Evolutionary conservation across 208 protist genomes (phyloP).

Genomic region (Crithidia thermophila): DNA sequence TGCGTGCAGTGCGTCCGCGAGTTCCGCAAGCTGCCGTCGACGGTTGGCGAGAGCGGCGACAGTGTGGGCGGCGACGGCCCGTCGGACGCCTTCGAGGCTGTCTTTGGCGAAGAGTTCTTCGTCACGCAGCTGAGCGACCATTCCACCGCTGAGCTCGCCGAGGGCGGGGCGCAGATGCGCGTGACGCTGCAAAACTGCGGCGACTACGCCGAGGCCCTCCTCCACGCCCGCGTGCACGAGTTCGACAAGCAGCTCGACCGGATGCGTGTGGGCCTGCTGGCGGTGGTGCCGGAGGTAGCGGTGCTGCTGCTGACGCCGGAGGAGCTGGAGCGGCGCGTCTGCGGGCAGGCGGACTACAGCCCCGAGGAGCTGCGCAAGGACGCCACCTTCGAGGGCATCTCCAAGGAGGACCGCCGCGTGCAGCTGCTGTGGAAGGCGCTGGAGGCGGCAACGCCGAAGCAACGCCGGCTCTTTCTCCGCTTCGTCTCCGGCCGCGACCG

Average conservation of each 20-base stretch:
- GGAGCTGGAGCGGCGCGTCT: slow-evolving; percentile 90
- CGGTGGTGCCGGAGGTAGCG: slow-evolving; percentile 84
- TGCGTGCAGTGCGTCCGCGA: slow-evolving; percentile 87
- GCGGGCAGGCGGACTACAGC: slow-evolving; percentile 90
- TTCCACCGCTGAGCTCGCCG: slow-evolving; percentile 73
- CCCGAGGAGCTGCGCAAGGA: slow-evolving; percentile 83
- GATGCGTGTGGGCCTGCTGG: slow-evolving; percentile 86
- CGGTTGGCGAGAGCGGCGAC: neutral
- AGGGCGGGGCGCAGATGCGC: slow-evolving; percentile 50
- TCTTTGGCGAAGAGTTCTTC: slow-evolving; percentile 88
- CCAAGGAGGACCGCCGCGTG: slow-evolving; percentile 82
- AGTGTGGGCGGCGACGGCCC: slow-evolving; percentile 19
- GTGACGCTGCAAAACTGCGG: slow-evolving; percentile 78
- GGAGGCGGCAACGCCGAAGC: slow-evolving; percentile 77
- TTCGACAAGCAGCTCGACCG: slow-evolving; percentile 71
- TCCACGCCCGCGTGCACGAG: slow-evolving; percentile 81
- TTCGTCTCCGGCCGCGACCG: slow-evolving; percentile 92
- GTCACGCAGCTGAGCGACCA: slow-evolving; percentile 84
- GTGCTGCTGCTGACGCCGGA: slow-evolving; percentile 83
- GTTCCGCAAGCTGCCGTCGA: slow-evolving; percentile 58
- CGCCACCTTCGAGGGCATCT: slow-evolving; percentile 86
- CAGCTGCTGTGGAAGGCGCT: slow-evolving; percentile 91
- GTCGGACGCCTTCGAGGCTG: slow-evolving; percentile 72
- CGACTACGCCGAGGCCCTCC: slow-evolving; percentile 82
- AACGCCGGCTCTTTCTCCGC: slow-evolving; percentile 90